phyloP scores from a whole-genome alignment of 1,139 yeast species.

The Cylindricascospora bacillispora region DNA sequence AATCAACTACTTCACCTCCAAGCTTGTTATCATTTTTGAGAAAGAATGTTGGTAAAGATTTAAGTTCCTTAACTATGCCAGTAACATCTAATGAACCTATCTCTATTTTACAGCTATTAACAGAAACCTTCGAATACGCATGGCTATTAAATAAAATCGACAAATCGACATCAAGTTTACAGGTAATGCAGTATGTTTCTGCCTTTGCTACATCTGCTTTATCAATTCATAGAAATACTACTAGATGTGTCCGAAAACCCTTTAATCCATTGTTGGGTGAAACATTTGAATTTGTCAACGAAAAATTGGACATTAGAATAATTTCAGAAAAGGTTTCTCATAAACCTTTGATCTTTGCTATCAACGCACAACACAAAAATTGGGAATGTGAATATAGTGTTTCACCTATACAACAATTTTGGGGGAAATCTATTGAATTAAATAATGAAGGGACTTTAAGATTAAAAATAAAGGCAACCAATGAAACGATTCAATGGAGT shows the following conservation, averaged over 20 bases:
- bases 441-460: conserved; percentile 58
- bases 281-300: conserved; percentile 73
- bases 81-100: conserved; percentile 89
- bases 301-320: conserved; percentile 56
- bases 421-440: conserved; percentile 90
- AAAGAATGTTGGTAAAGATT: conserved; percentile 85
- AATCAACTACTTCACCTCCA: conserved; percentile 61
- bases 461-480: conserved; percentile 43
- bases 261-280: conserved; percentile 87
- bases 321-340: conserved; percentile 73
- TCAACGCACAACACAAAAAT: conserved; percentile 53
- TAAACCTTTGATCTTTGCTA: conserved; percentile 72
- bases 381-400: conserved; percentile 76
- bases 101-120: conserved; percentile 61
- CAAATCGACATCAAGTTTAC: conserved; percentile 33
- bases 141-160: conserved; percentile 52
- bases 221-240: conserved; percentile 59
- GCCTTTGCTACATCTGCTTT: conserved; percentile 71
- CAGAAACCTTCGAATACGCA: conserved; percentile 72
- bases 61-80: conserved; percentile 83
- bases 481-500: conserved; percentile 65
- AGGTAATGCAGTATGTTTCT: conserved; percentile 52
- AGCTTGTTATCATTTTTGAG: conserved; percentile 67
- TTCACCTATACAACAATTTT: conserved; percentile 77
- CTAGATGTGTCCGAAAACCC: conserved; percentile 73